Evolutionary conservation across 208 protist genomes (phyloP), one percentile per base, ranked within the genome.

Genomic region (Trypanosoma mega): DNA sequence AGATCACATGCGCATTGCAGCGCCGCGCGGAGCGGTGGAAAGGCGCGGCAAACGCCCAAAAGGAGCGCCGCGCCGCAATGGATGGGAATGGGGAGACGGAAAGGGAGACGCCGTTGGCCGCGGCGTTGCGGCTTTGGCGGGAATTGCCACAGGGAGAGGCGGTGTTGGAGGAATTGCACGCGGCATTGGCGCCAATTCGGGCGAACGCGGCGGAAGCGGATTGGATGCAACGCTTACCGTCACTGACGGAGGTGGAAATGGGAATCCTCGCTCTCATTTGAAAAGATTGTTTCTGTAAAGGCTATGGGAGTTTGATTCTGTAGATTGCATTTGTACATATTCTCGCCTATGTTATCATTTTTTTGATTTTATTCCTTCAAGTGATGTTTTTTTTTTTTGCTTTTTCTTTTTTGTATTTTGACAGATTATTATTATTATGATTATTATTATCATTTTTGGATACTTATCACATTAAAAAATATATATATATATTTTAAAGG

Each of bases 311-410:
- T 60, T 39, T 49, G 6, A 26, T 23, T 49, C 27, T 36, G 26
- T 24, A 26, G 2, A 47, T 12, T 31, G 36, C 8, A 37, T 27
- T 12, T 27, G 44, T 1, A 3, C 27, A 45, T 14, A 55, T 20
- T 1, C 8, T 2, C 7, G 44, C 2, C 7, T 31, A 45, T 54
- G 41, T 5, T 60, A 47, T 51, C 51, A 53, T 70, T 58, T 70
- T 54, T 54, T 68, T 75, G n/a, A 27, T 3, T 63, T 24, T 48
- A 29, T 48, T 29, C 27, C 18, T 2, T n/a, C 12, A 48, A 1
- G 21, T 48, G 27, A 29, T 48, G 27, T 59, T 50, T 47, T 52
- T 59, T 59, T 54, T 51, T 39, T n/a, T n/a, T n/a, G n/a, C n/a
- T 63, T 47, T 56, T 48, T 20, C 37, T 67, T 5, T 39, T 48